Base-by-base conservation (phyloP, 1,284 basidiomycete genomes). In the Trametes pubescens region DNA sequence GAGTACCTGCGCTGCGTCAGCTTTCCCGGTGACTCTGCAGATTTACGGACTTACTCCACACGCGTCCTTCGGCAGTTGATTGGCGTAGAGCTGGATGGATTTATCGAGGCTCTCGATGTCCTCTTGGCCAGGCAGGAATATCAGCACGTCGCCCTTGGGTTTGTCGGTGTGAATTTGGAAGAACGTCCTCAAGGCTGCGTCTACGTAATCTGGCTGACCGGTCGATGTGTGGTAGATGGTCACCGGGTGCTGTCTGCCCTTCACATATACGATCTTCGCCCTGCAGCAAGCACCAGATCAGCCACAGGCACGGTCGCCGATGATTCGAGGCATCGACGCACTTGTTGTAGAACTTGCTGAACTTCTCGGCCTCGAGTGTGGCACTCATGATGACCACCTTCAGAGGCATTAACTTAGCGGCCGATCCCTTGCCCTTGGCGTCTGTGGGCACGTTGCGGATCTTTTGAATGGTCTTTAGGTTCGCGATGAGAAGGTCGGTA, bases 351-450 rank as follows among this genome's bases (percentile, higher is more conserved):
- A 98, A 99, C 48, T 83, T 83, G 76, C 92, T 93, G 76, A 99
- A 99, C 66, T 94, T 94, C 65, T 95, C 90, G 0, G 96, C 96
- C 75, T 99, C 96, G 21, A 99, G 84, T 2, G 97, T 99, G 1
- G 97, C 97, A 78, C 93, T 96, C 97, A 99, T 99, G 72, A 99
- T 86, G 22, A 99, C 86, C 56, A 99, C 85, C 76, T 97, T 99
- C 66, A 99, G 84, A 18, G 86, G 88, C 65, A 82, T 83, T 5
- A 71, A 68, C 51, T 76, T 77, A 22, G 59, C 64, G 14, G 66
- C 64, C 13, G 49, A 29, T 0, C 62, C 62, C 26, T 68, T 68
- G 22, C 62, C 62, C 37, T 68, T 68, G 18, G 67, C 76, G 60
- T 80, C 72, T 4, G 72, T 69, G 7, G 80, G 67, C 0, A 77